These are phyloP conservation scores for Wickerhamiella sergipiensis DNA, from an alignment of 805 yeast species.

Conservation along the genomic window DNA sequence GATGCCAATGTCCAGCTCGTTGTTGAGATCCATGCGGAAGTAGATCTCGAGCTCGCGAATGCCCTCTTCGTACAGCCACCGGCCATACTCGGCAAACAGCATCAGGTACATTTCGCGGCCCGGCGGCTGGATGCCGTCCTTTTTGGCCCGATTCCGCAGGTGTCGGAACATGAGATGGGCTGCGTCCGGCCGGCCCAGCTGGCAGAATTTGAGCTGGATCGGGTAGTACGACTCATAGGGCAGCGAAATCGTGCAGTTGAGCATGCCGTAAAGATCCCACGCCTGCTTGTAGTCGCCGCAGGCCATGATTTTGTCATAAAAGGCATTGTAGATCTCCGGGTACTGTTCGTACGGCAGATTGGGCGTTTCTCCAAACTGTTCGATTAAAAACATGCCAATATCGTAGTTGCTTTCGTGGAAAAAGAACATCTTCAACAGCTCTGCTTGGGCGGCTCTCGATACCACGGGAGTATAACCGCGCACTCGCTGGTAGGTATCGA, in stretches of 20 bases:
- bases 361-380: slow-evolving; percentile 30
- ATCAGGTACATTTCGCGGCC: slow-evolving; percentile 43
- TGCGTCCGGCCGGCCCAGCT: slow-evolving; percentile 41
- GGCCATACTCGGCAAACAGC: slow-evolving; percentile 49
- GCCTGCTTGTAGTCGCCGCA: slow-evolving; percentile 31
- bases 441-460: slow-evolving; percentile 28
- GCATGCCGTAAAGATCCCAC: slow-evolving; percentile 45
- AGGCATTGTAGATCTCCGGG: slow-evolving; percentile 29
- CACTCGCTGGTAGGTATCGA: slow-evolving; percentile 31
- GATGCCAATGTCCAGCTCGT: slow-evolving; percentile 42
- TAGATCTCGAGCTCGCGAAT: slow-evolving; percentile 48
- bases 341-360: slow-evolving; percentile 19
- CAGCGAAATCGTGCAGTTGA: slow-evolving; percentile 40
- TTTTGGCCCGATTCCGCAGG: slow-evolving; percentile 41
- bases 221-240: slow-evolving; percentile 49
- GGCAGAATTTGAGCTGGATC: slow-evolving; percentile 42
- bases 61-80: slow-evolving; percentile 46
- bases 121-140: slow-evolving; percentile 40
- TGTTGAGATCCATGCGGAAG: slow-evolving; percentile 45
- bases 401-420: slow-evolving; percentile 27
- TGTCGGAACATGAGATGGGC: slow-evolving; percentile 50
- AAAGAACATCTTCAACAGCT: slow-evolving; percentile 28
- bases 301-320: slow-evolving; percentile 33
- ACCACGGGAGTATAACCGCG: slow-evolving; percentile 29
- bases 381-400: slow-evolving; percentile 29